Evolutionary conservation across 176 grass and related monocot genomes (phyloP).

Genomic region (Zoysia pacifica): DNA sequence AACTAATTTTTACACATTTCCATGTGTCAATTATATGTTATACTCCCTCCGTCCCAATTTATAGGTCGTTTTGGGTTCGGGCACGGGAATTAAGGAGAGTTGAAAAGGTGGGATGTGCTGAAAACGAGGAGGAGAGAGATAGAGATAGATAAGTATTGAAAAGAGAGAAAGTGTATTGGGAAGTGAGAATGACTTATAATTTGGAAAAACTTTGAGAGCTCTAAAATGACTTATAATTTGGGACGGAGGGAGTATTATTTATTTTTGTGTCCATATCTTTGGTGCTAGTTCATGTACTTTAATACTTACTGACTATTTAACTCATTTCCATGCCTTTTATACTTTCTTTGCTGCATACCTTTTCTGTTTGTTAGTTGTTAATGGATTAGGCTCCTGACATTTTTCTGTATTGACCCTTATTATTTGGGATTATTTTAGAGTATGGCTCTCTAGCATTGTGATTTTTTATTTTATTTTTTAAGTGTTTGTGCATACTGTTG

Average conservation of each 20-base stretch:
- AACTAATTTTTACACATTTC: not conserved
- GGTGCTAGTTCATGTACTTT: conserved; percentile 5
- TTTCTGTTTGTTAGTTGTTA: conserved; percentile 4
- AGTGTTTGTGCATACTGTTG: not conserved
- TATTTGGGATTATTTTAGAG: not conserved
- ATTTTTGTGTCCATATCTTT: not conserved
- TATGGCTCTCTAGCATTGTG: not conserved
- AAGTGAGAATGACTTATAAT: too few species aligned
- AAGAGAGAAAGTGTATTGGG: too few species aligned
- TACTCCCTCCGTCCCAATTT: too few species aligned
- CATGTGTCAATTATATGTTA: not conserved
- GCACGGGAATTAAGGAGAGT: too few species aligned
- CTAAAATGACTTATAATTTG: too few species aligned
- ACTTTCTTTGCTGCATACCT: not conserved
- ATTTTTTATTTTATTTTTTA: not conserved
- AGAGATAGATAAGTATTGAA: too few species aligned
- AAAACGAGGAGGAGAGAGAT: too few species aligned
- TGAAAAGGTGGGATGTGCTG: too few species aligned
- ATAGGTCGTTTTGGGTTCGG: too few species aligned
- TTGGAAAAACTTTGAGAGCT: too few species aligned
- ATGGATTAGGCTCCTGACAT: not conserved
- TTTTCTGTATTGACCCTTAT: not conserved
- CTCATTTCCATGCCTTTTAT: not conserved
- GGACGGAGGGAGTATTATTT: too few species aligned
- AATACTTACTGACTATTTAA: not conserved